Percentiles rank a stretch among this genome's conserved stretches.
These are phyloP conservation scores for Fusarium burgessii DNA, from an alignment of 2,329 filamentous ascomycete genomes.

Conservation along the genomic window DNA sequence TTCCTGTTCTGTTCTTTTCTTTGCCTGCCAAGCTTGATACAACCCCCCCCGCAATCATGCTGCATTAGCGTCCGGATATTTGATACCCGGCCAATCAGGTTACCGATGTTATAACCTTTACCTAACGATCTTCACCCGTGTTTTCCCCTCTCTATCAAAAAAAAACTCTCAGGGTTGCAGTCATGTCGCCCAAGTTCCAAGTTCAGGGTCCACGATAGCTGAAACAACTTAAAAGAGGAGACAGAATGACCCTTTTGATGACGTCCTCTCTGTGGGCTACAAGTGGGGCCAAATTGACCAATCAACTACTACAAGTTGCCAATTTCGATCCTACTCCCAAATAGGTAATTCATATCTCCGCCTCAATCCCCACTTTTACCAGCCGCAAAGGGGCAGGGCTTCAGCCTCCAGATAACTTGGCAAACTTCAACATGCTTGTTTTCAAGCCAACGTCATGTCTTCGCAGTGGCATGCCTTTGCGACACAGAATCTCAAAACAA, in stretches of 20 bases:
- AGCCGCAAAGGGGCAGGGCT: background rate
- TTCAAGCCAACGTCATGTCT: background rate
- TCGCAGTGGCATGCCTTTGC: background rate
- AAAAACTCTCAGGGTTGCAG: background rate
- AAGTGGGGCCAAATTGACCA: background rate
- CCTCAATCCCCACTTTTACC: background rate
- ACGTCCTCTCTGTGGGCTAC: background rate
- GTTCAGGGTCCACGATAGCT: background rate
- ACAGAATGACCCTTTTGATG: background rate
- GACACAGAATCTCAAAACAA: background rate
- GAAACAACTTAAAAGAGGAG: background rate
- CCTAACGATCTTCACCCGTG: background rate
- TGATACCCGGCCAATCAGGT: background rate
- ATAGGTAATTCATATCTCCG: background rate
- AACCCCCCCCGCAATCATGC: background rate
- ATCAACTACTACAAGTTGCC: background rate
- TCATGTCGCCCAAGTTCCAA: background rate
- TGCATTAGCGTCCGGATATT: background rate
- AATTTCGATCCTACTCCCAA: background rate
- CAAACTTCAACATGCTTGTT: background rate
- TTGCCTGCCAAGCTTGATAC: background rate
- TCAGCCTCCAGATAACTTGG: too few species aligned
- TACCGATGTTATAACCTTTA: accelerated
- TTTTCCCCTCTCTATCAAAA: background rate
- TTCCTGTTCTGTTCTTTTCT: background rate